Base-by-base conservation (phyloP, 2,329 filamentous ascomycete species). In the Trichophyton verrucosum region DNA sequence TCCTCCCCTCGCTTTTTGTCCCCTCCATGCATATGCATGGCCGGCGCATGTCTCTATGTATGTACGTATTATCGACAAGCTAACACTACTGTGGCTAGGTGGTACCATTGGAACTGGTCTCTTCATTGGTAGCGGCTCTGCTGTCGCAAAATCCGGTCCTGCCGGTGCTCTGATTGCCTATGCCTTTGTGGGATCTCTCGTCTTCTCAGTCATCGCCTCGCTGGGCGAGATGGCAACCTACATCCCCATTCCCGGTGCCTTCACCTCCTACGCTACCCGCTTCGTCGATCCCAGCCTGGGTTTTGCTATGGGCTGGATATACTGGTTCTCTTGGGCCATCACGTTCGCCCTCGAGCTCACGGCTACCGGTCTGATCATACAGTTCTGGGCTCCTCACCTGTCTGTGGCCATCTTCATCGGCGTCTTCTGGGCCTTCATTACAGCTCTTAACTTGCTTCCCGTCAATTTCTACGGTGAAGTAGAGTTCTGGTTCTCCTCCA, bases 251-350 rank as follows among this genome's bases (percentile, higher is more conserved):
- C 78, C 86, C 20, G 89, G 87, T 61, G 86, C 86, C 46, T 91
- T 91, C 70, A 88, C 87, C 33, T 81, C 85, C 47, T 92, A 91
- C 67, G 87, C 88, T 22, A 81, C 84, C 44, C 86, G 88, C 17
- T 89, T 92, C 67, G 80, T 90, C 61, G 85, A 88, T 68, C 84
- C 83, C 9, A 85, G 84, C 61, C 76, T 90, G 56, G 87, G 86
- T 6, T 91, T 91, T 67, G 81, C 87, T 20, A 87, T 91, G 80
- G 88, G 88, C 20, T 91, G 87, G 87, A 85, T 89, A 62, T 91
- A 91, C 74, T 91, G 86, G 85, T 90, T 90, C 69, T 85, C 81
- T 42, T 91, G 86, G 86, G 80, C 84, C 17, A 83, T 86, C 61
- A 89, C 87, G 0, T 88, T 83, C 66, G 86, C 86, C 0, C 80